phyloP scores from a whole-genome alignment of 1,284 basidiomycete genomes.

The Ceratobasidium papillatum region DNA sequence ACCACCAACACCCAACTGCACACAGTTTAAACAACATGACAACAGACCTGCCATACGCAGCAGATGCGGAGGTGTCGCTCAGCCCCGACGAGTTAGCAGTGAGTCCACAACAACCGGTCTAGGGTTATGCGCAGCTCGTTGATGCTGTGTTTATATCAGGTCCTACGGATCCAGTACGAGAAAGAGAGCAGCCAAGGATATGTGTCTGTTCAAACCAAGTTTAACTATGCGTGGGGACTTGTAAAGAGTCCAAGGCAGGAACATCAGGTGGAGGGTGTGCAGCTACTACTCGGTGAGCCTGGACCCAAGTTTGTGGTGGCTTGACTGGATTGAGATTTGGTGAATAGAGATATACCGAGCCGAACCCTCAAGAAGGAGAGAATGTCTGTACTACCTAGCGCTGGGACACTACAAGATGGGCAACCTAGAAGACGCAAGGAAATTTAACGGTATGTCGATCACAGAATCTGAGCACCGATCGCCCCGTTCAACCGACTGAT shows the following conservation, averaged over 20 bases:
- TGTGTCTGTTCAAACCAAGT: constrained; percentile 94
- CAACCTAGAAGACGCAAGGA: constrained; percentile 92
- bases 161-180: constrained; percentile 86
- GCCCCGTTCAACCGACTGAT: neutral
- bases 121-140: neutral
- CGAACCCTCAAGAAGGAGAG: constrained; percentile 87
- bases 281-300: constrained; percentile 82
- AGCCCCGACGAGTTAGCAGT: constrained; percentile 82
- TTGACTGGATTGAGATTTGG: neutral
- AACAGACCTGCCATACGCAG: constrained; percentile 94
- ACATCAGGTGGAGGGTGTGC: constrained; percentile 90
- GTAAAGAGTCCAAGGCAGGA: constrained; percentile 86
- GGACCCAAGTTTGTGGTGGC: constrained; percentile 46
- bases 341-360: constrained; percentile 87
- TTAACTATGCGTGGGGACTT: constrained; percentile 97
- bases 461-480: neutral
- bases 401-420: constrained; percentile 97
- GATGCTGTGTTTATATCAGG: constrained; percentile 57
- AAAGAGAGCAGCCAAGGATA: constrained; percentile 86
- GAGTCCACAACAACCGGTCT: neutral
- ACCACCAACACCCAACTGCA: neutral
- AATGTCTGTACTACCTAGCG: constrained; percentile 97
- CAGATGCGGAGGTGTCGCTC: constrained; percentile 90
- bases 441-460: constrained; percentile 84
- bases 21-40: constrained; percentile 49